These are phyloP conservation scores for Candida saitoana DNA, from an alignment of 805 yeast genomes.

Conservation along the genomic window DNA sequence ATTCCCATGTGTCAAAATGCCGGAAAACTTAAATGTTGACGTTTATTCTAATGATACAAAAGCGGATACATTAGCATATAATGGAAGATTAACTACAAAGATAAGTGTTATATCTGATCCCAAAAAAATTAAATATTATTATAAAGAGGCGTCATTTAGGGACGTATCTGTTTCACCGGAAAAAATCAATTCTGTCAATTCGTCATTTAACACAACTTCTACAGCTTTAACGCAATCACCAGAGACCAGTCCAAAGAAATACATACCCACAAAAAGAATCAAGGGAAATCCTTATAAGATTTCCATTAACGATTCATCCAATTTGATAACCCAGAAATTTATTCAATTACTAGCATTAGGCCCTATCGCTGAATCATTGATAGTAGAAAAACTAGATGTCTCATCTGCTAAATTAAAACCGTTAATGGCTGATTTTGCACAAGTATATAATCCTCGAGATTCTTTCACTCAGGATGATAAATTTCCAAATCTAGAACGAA, in stretches of 20 bases:
- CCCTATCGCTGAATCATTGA: constrained; percentile 30
- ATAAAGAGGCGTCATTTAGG: constrained; percentile 3
- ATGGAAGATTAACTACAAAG: constrained; percentile 30
- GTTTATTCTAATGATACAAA: constrained; percentile 20
- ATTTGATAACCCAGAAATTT: constrained; percentile 21
- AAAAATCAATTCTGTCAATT: constrained; percentile 8
- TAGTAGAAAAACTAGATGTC: constrained; percentile 18
- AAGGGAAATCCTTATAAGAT: constrained; percentile 3
- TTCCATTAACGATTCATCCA: constrained; percentile 4
- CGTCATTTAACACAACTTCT: constrained; percentile 13
- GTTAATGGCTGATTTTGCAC: constrained; percentile 25
- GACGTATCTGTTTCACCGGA: constrained; percentile 1
- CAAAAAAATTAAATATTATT: constrained; percentile 20
- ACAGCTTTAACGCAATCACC: constrained; percentile 7
- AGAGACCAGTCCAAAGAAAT: constrained; percentile 6
- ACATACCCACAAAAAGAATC: not conserved
- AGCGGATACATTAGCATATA: constrained; percentile 13
- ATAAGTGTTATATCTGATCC: constrained; percentile 30
- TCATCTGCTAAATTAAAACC: constrained; percentile 11
- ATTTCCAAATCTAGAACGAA: constrained; percentile 17
- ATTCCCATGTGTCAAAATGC: constrained; percentile 30
- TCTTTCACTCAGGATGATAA: constrained; percentile 28
- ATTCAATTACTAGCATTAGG: constrained; percentile 48
- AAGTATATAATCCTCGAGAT: constrained; percentile 28
- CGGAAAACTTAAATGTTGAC: constrained; percentile 35